A percentile compares a stretch with the other conserved stretches of the same genome.
phyloP scores from a whole-genome alignment of 768 basidiomycete genomes.

The Daedaleopsis nitida region DNA sequence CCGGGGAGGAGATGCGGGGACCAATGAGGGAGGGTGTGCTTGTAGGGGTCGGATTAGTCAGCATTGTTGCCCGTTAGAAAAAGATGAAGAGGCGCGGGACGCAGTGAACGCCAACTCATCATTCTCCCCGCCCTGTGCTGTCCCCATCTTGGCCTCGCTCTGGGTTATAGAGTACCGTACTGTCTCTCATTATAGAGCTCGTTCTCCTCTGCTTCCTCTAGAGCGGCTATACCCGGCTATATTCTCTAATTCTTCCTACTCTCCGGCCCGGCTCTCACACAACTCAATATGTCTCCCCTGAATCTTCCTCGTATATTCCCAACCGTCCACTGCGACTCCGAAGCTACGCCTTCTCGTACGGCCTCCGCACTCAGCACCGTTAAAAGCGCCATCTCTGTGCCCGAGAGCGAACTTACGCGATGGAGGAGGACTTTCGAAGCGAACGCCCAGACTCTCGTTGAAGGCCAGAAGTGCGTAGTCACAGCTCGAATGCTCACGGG shows the following conservation, averaged over 20 bases:
- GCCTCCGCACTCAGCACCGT: slow-evolving; percentile 57
- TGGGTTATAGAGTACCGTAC: slow-evolving; percentile 30
- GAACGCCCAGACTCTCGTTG: slow-evolving; percentile 70
- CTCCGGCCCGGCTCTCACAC: slow-evolving; percentile 3
- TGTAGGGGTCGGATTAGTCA: slow-evolving; percentile 24
- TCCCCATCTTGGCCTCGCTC: slow-evolving; percentile 3
- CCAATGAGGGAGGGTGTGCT: background rate
- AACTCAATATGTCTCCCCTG: slow-evolving; percentile 28
- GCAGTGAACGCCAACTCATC: slow-evolving; percentile 24
- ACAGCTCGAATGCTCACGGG: background rate
- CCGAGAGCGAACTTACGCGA: slow-evolving; percentile 82
- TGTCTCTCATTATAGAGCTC: slow-evolving; percentile 23
- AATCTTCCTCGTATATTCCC: slow-evolving; percentile 45
- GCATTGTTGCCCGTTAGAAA: slow-evolving; percentile 25
- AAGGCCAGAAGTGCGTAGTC: slow-evolving; percentile 77
- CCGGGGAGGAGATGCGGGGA: background rate
- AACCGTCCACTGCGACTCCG: slow-evolving; percentile 57
- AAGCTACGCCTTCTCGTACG: slow-evolving; percentile 47
- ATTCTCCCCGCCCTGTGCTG: slow-evolving; percentile 8
- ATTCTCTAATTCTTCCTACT: slow-evolving; percentile 15
- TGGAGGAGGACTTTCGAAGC: slow-evolving; percentile 89
- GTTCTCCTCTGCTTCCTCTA: slow-evolving; percentile 19
- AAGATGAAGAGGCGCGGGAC: slow-evolving; percentile 10
- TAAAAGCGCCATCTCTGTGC: slow-evolving; percentile 66
- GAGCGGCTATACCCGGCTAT: slow-evolving; percentile 26